Conservation (phyloP, 2,329 filamentous ascomycete species). For the Byssochlamys sp. region DNA sequence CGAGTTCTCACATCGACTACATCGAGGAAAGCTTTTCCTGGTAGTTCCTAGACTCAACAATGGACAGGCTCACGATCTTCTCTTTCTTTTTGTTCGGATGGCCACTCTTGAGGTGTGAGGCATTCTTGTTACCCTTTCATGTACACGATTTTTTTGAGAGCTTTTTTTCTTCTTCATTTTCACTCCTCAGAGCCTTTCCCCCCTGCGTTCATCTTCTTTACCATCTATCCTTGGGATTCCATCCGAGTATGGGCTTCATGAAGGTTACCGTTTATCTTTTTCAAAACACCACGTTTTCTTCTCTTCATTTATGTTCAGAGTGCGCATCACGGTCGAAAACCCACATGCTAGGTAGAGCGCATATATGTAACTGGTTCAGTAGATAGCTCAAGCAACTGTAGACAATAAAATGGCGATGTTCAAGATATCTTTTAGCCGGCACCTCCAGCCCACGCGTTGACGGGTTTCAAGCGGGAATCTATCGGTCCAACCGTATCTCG, state of each 20-base stretch:
- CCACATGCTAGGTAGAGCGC: neutral
- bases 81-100: conserved; percentile 1
- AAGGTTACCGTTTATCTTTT: too few relatives aligned
- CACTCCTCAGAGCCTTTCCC: too few relatives aligned
- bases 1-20: conserved; percentile 58
- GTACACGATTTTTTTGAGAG: neutral
- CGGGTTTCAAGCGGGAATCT: too few relatives aligned
- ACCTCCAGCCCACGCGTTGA: too few relatives aligned
- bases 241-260: too few relatives aligned
- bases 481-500: too few relatives aligned
- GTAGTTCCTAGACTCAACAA: conserved; percentile 16
- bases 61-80: neutral
- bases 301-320: neutral
- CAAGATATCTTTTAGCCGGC: too few relatives aligned
- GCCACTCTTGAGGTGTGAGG: too few relatives aligned
- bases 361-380: neutral
- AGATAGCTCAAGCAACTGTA: neutral
- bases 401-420: too few relatives aligned
- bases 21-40: conserved; percentile 63
- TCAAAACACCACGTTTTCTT: too few relatives aligned
- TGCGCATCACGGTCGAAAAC: neutral
- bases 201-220: too few relatives aligned
- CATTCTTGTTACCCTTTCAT: neutral
- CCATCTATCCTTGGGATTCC: too few relatives aligned
- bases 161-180: neutral